Percentiles rank a stretch among this genome's conserved stretches.
phyloP scores from a whole-genome alignment of 1,139 yeast species.

The Diutina ranongensis region DNA sequence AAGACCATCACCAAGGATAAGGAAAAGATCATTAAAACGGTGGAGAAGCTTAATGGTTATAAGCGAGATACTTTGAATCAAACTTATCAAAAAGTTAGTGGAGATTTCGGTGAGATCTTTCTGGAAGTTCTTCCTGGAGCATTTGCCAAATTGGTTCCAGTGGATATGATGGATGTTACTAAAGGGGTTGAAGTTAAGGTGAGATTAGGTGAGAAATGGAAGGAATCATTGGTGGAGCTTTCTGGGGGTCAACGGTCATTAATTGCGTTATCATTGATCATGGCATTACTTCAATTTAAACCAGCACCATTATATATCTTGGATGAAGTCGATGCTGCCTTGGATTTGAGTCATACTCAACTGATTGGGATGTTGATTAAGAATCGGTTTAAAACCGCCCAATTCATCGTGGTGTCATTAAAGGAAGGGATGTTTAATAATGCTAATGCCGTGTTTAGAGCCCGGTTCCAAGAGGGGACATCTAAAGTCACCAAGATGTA shows the following conservation, averaged over 20 bases:
- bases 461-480: slow-evolving; percentile 94
- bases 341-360: slow-evolving; percentile 94
- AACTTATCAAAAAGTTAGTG: slow-evolving; percentile 78
- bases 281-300: slow-evolving; percentile 85
- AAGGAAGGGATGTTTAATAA: slow-evolving; percentile 98
- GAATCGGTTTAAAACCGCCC: slow-evolving; percentile 90
- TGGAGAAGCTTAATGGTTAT: slow-evolving; percentile 75
- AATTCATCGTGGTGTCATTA: slow-evolving; percentile 89
- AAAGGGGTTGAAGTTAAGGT: slow-evolving; percentile 90
- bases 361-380: slow-evolving; percentile 94
- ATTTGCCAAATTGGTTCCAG: slow-evolving; percentile 79
- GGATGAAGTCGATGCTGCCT: slow-evolving; percentile 97
- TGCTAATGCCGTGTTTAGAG: slow-evolving; percentile 88
- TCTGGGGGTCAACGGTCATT: slow-evolving; percentile 97
- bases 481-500: slow-evolving; percentile 68
- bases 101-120: slow-evolving; percentile 88
- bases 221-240: slow-evolving; percentile 85
- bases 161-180: slow-evolving; percentile 71
- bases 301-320: slow-evolving; percentile 98
- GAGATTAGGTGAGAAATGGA: slow-evolving; percentile 87
- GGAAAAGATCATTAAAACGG: slow-evolving; percentile 79
- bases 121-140: slow-evolving; percentile 84
- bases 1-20: slow-evolving; percentile 86
- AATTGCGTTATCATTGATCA: slow-evolving; percentile 79
- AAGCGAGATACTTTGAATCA: slow-evolving; percentile 73